Base-by-base conservation (phyloP, 2,329 filamentous ascomycete species). In the Colletotrichum sp. region DNA sequence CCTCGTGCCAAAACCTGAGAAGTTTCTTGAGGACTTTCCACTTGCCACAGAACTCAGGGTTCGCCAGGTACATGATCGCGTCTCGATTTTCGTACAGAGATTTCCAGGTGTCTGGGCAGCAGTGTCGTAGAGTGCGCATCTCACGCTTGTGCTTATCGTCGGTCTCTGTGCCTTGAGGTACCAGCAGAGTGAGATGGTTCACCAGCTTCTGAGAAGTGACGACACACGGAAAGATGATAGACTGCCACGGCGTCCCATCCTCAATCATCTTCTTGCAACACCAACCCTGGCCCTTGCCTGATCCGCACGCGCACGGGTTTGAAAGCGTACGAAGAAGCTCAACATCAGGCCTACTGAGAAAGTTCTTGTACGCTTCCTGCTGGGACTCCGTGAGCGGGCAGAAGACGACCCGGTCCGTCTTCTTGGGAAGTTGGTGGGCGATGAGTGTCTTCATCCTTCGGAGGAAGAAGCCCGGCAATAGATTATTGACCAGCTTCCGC, bases 1-100 rank as follows among this genome's bases (percentile, higher is more conserved):
- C 96, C 16, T 91, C 89, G 82, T 98, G 92, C 97, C 97, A 99
- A 84, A 97, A 96, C 71, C 93, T 93, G 8, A 99, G 90, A 6
- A 99, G 88, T 80, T 95, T 96, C 83, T 93, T 95, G 34, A 99
- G 84, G 1, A 99, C 92, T 81, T 95, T 96, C 97, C 97, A 99
- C 85, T 99, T 99, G 5, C 97, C 97, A 81, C 97, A 99, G 79
- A 96, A 98, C 73, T 98, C 94, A 0, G 95, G 94, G 79, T 98
- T 96, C 2, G 96, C 93, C 67, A 96, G 93, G 79, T 94, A 94
- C 67, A 95, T 85, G 75, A 99, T 93, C 10, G 92, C 95, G 79
- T 98, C 95, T 59, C 95, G 91, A 24, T 93, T 91, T 13, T 88
- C 87, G 81, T 96, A 97, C 0, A 98, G 88, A 24, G 92, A 87